These are phyloP conservation scores for Blastocystis sp. DNA, from an alignment of 352 stramenopile genomes.

Conservation along the genomic window DNA sequence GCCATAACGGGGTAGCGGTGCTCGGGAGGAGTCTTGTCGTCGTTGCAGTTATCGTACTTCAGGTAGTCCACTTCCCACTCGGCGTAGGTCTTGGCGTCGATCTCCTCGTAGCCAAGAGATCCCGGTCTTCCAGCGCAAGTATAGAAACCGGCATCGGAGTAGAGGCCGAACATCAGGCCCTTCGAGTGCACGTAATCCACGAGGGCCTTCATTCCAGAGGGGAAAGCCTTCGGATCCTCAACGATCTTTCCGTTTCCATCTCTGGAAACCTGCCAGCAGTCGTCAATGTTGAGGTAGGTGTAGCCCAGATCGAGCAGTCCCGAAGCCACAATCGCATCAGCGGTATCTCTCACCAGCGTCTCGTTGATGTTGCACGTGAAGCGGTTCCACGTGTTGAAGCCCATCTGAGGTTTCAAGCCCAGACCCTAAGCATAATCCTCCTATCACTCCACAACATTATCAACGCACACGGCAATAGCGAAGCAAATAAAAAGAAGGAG, in stretches of 20 bases:
- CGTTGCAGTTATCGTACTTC: constrained; percentile 73
- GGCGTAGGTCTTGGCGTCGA: constrained; percentile 73
- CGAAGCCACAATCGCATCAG: constrained; percentile 69
- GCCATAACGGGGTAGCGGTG: constrained; percentile 71
- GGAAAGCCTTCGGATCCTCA: constrained; percentile 71
- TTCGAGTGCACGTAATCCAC: constrained; percentile 72
- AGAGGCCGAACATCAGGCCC: constrained; percentile 72
- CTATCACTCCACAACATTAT: constrained; percentile 9
- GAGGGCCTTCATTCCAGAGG: constrained; percentile 72
- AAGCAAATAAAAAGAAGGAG: background rate
- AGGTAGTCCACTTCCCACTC: constrained; percentile 72
- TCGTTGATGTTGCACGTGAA: constrained; percentile 72
- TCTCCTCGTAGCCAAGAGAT: constrained; percentile 73
- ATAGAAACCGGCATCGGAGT: constrained; percentile 70
- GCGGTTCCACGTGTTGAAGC: constrained; percentile 73
- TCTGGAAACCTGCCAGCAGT: constrained; percentile 71
- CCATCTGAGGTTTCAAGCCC: constrained; percentile 70
- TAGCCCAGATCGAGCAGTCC: constrained; percentile 71
- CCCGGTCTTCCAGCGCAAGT: constrained; percentile 73
- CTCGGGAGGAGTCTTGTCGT: constrained; percentile 56
- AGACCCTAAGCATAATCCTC: constrained; percentile 25
- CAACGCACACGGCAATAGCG: constrained; percentile 37
- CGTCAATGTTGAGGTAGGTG: constrained; percentile 72
- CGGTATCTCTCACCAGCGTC: constrained; percentile 71
- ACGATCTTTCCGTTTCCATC: constrained; percentile 69